phyloP scores from a whole-genome alignment of 495 filamentous ascomycete genomes.

The Trichoderma virens region DNA sequence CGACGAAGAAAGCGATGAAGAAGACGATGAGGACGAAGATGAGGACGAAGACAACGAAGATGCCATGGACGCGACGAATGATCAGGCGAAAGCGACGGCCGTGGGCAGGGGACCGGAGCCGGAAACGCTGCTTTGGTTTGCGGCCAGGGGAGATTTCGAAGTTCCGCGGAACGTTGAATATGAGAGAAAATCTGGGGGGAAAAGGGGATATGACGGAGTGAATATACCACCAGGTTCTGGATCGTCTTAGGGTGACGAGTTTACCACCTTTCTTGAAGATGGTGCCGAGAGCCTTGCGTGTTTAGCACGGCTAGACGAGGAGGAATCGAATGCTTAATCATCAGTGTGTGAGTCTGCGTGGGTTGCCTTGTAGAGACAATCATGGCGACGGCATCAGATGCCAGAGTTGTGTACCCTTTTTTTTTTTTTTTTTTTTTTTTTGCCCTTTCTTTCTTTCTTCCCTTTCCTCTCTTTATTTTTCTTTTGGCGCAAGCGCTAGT shows the following conservation, averaged over 20 bases:
- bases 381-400: no score
- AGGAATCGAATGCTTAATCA: no score
- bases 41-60: conserved; percentile 31
- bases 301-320: no score
- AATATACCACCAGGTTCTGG: conserved; percentile 1
- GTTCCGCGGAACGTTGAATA: conserved; percentile 11
- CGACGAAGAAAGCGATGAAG: conserved; percentile 45
- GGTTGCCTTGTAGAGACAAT: no score
- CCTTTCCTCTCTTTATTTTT: no score
- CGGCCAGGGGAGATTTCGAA: conserved; percentile 39
- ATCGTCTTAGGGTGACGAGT: not conserved
- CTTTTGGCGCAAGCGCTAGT: no score
- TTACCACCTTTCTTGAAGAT: not conserved
- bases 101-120: conserved; percentile 17
- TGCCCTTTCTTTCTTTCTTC: no score
- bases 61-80: conserved; percentile 32
- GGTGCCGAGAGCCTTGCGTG: no score
- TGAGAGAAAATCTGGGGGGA: conserved; percentile 16
- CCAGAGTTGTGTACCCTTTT: no score
- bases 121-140: conserved; percentile 48
- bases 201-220: not conserved
- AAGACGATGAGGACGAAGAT: conserved; percentile 50
- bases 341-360: no score
- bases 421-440: no score
- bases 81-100: conserved; percentile 25